These are phyloP conservation scores for Phialophora chinensis DNA, from an alignment of 2,329 filamentous ascomycete species.

Conservation along the genomic window DNA sequence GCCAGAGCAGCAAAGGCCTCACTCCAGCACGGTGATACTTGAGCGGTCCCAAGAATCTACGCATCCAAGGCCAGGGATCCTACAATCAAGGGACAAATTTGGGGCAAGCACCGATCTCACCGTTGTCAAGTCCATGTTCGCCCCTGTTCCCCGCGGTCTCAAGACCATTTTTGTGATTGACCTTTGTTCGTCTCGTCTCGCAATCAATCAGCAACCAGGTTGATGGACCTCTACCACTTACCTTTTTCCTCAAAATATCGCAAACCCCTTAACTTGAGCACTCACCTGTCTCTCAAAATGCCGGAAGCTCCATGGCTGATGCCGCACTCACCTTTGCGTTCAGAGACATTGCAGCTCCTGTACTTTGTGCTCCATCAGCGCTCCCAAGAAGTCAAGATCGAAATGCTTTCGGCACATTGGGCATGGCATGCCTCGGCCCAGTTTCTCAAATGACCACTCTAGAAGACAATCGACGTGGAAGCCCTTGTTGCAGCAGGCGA, in stretches of 20 bases:
- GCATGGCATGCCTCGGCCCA: not conserved
- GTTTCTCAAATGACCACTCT: not conserved
- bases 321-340: not conserved
- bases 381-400: not conserved
- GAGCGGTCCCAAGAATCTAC: not conserved
- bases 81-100: no score
- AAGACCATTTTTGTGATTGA: not conserved
- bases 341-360: not conserved
- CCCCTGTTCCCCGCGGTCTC: not conserved
- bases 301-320: not conserved
- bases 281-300: not conserved
- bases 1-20: not conserved
- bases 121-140: not conserved
- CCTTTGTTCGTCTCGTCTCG: no score
- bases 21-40: not conserved
- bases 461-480: slow-evolving; percentile 2
- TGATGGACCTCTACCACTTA: no score
- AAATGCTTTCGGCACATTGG: not conserved
- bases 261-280: not conserved
- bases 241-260: no score
- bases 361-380: slow-evolving; percentile 2
- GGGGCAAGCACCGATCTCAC: not conserved
- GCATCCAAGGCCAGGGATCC: no score
- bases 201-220: no score
- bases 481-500: not conserved